Evolutionary conservation across 345 rosid species (phyloP).

Genomic region (Turnera subulata): DNA sequence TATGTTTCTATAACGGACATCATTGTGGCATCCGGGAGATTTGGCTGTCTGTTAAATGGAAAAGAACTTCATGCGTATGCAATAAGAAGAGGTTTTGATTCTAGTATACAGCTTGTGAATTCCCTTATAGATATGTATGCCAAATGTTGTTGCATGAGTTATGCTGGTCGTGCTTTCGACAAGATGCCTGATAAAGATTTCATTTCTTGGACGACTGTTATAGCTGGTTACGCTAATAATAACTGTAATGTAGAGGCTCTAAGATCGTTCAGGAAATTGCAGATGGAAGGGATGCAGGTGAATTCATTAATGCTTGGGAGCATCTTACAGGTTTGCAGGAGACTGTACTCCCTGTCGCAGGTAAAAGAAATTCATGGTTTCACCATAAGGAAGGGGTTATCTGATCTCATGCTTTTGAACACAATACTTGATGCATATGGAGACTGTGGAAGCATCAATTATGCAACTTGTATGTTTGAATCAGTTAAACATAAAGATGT

Average conservation of each 20-base stretch:
- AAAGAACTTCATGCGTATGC: slow-evolving; percentile 75
- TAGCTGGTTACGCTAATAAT: slow-evolving; percentile 73
- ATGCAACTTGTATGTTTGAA: slow-evolving; percentile 55
- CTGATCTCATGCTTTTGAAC: slow-evolving; percentile 59
- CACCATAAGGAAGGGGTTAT: slow-evolving; percentile 47
- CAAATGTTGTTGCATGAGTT: slow-evolving; percentile 49
- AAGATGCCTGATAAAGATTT: slow-evolving; percentile 54
- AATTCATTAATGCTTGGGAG: slow-evolving; percentile 83
- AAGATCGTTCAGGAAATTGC: slow-evolving; percentile 44
- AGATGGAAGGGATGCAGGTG: slow-evolving; percentile 33
- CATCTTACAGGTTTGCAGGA: slow-evolving; percentile 53
- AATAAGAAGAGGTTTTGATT: slow-evolving; percentile 52
- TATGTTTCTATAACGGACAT: slow-evolving; percentile 50
- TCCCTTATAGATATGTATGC: slow-evolving; percentile 78
- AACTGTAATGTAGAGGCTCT: slow-evolving; percentile 40
- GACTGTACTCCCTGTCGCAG: slow-evolving; percentile 31
- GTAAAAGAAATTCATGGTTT: slow-evolving; percentile 73
- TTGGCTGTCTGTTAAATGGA: slow-evolving; percentile 54
- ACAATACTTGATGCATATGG: slow-evolving; percentile 64
- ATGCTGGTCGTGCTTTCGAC: slow-evolving; percentile 51
- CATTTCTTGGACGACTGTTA: slow-evolving; percentile 79
- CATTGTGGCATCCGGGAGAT: slow-evolving; percentile 55
- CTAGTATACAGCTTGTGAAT: slow-evolving; percentile 57
- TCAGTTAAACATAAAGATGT: slow-evolving; percentile 55
- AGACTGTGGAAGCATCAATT: slow-evolving; percentile 46